Base-by-base conservation (phyloP, 345 rosid species). In the Erysimum cheiranthoides region DNA sequence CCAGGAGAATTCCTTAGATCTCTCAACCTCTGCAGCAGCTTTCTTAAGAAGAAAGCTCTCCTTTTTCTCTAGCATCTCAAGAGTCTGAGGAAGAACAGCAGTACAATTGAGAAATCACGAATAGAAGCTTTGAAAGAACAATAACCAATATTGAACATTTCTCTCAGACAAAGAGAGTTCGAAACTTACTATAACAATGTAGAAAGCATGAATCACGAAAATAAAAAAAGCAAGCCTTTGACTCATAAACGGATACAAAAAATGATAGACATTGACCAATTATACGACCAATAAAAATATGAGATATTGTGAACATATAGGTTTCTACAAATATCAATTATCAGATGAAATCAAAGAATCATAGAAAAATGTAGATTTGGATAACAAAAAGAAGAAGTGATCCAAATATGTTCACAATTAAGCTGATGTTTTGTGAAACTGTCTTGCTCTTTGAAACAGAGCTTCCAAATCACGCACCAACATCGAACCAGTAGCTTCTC, bases 1-100 rank as follows among this genome's bases (percentile, higher is more conserved):
- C 45, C 81, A 78, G 10, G 87, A 42, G 51, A 75, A 86, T 8
- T 89, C 93, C 82, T 75, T 90, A 0, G 97, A 95, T 81, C 61
- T 89, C 49, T 89, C 93, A 72, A 87, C 89, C 82, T 94, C 98
- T 8, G 68, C 83, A 57, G 71, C 49, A 62, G 90, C 93, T 78
- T 94, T 94, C 81, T 88, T 89, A 0, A 74, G 25, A 13, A 94
- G 93, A 38, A 90, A 86, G 27, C 74, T 75, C 80, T 90, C 97
- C 79, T 87, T 92, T 78, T 92, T 89, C 96, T 94, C 97, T 6
- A 92, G 58, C 98, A 90, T 92, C 77, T 86, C 93, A 65, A 92
- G 95, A 8, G 96, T 92, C 97, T 92, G 70, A 32, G 74, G 72
- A 35, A 46, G 1, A 80, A 66, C 12, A 72, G 49, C 3, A 5